These are phyloP conservation scores for Diaporthe aspalathi DNA, from an alignment of 2,329 filamentous ascomycete species.

Conservation along the genomic window DNA sequence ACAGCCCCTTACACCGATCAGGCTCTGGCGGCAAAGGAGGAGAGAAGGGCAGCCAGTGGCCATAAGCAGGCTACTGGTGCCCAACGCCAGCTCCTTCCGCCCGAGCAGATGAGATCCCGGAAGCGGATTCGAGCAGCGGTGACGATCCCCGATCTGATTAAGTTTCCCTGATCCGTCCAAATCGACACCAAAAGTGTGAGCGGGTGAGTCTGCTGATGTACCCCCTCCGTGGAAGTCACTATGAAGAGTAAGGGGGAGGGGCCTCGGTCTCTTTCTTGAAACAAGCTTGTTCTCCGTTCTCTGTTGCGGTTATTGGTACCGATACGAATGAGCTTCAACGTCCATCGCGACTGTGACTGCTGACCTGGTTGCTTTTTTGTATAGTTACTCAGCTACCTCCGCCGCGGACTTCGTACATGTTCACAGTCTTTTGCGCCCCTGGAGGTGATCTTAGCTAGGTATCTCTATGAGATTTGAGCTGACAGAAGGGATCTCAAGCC, in stretches of 20 bases:
- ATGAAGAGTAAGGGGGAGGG: no score
- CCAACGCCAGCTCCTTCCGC: not conserved
- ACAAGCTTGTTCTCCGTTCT: no score
- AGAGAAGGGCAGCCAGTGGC: not conserved
- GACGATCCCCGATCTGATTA: not conserved
- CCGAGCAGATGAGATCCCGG: not conserved
- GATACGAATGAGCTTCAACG: not conserved
- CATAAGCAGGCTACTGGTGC: conserved; percentile 17
- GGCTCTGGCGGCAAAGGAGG: conserved; percentile 7
- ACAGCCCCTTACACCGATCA: not conserved
- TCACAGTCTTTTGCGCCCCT: no score
- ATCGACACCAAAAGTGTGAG: not conserved
- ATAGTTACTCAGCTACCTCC: not conserved
- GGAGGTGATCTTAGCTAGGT: not conserved
- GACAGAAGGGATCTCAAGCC: not conserved
- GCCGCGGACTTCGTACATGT: not conserved
- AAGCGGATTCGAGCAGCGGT: not conserved
- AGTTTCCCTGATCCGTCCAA: not conserved
- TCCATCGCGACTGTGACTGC: not conserved
- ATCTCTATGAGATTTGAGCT: not conserved
- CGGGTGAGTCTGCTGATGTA: not conserved
- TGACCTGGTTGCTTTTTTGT: not conserved
- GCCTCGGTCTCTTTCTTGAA: not conserved
- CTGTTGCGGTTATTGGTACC: not conserved
- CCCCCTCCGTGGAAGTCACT: no score